Conservation (phyloP, 345 rosid species). For the Brassica rapa region DNA sequence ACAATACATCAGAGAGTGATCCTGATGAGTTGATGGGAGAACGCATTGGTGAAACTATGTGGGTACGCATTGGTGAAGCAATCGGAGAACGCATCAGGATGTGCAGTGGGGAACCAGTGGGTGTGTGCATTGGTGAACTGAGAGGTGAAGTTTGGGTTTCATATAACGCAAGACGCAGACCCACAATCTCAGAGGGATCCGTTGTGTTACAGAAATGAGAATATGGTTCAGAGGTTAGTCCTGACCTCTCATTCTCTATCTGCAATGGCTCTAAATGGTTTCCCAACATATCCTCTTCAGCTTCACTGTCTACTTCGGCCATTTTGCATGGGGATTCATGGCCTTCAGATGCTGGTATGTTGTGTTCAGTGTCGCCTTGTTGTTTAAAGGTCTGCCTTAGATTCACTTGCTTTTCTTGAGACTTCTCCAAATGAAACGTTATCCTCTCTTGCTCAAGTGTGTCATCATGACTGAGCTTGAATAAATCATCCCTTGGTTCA, state of each 20-base stretch:
- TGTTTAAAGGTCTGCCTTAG: conserved; percentile 37
- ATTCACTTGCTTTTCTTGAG: conserved; percentile 36
- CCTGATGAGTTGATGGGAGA: conserved; percentile 39
- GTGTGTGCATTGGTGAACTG: conserved; percentile 39
- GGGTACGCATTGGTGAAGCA: conserved; percentile 26
- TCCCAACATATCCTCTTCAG: conserved; percentile 8
- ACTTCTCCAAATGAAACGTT: conserved; percentile 29
- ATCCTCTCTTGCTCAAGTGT: conserved; percentile 24
- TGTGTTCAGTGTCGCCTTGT: conserved; percentile 27
- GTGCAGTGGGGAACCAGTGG: conserved; percentile 38
- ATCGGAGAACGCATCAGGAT: conserved; percentile 34
- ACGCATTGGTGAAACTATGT: conserved; percentile 40
- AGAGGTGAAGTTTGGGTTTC: conserved; percentile 37
- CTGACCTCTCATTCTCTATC: conserved; percentile 21
- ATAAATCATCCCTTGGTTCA: conserved; percentile 22
- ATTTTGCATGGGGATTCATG: conserved; percentile 16
- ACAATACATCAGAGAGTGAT: conserved; percentile 39
- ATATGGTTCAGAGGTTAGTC: conserved; percentile 30
- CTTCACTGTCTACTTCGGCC: conserved; percentile 13
- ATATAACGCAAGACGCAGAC: conserved; percentile 36
- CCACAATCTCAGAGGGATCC: conserved; percentile 33
- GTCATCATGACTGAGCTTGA: conserved; percentile 26
- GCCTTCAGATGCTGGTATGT: conserved; percentile 12
- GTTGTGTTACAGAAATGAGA: conserved; percentile 18
- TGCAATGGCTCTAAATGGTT: conserved; percentile 2